These are phyloP conservation scores for Corymbia calophylla DNA, from an alignment of 441 rosid genomes.

Conservation along the genomic window DNA sequence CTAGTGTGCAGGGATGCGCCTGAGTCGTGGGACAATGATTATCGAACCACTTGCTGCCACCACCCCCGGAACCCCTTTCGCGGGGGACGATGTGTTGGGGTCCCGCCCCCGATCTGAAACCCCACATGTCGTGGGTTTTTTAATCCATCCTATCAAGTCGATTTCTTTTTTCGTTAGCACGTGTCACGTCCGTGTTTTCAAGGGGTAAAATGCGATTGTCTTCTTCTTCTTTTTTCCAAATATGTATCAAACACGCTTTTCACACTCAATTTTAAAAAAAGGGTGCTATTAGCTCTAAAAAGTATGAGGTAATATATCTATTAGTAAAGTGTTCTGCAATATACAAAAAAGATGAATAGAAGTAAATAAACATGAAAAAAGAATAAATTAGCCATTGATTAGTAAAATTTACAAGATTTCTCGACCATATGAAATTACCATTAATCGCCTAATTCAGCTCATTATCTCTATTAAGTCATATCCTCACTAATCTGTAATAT, in stretches of 20 bases:
- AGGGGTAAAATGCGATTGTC: accelerated
- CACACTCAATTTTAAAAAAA: not conserved
- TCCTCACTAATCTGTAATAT: not conserved
- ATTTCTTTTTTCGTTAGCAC: not conserved
- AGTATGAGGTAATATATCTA: not conserved
- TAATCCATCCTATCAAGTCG: not conserved
- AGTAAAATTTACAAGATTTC: not conserved
- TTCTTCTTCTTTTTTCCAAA: not conserved
- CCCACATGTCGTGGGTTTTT: no score
- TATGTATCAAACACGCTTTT: not conserved
- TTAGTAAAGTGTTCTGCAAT: not conserved
- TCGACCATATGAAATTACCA: not conserved
- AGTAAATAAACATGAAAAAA: not conserved
- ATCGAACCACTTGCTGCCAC: no score
- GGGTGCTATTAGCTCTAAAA: not conserved
- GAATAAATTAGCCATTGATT: not conserved
- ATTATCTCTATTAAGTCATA: not conserved
- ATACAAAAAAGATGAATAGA: not conserved
- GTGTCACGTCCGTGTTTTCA: not conserved
- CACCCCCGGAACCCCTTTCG: no score
- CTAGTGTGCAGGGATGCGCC: not conserved
- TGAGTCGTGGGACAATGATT: not conserved
- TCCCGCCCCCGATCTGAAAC: no score
- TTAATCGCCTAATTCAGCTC: not conserved
- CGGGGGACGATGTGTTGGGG: no score